Evolutionary conservation across 805 yeast species (phyloP).

Genomic region (Zygosaccharomyces pseudorouxii): DNA sequence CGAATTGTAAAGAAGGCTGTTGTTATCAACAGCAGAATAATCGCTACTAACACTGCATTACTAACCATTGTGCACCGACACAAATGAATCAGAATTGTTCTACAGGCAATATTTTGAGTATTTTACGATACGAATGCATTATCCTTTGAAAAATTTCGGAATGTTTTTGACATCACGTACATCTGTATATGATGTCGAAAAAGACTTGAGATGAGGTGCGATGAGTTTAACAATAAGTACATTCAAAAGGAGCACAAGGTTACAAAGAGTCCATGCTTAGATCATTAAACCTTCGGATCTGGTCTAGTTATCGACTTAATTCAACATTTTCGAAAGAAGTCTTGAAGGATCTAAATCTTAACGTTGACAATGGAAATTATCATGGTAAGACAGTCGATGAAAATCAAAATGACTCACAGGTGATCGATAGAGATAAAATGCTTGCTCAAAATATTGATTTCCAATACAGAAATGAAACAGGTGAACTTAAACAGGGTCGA

Average conservation of each 20-base stretch:
- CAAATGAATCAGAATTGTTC: background rate
- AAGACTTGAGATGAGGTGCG: slow-evolving; percentile 6
- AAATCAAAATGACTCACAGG: slow-evolving; percentile 14
- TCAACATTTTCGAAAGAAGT: slow-evolving; percentile 7
- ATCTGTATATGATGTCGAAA: background rate
- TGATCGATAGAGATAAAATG: slow-evolving; percentile 38
- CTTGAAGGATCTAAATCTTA: slow-evolving; percentile 4
- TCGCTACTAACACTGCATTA: slow-evolving; percentile 16
- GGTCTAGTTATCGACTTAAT: slow-evolving; percentile 1
- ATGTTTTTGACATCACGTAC: background rate
- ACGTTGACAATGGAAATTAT: background rate
- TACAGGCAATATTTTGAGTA: background rate
- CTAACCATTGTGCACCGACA: slow-evolving; percentile 10
- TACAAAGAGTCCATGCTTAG: slow-evolving; percentile 7
- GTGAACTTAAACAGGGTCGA: slow-evolving; percentile 15
- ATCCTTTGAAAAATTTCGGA: slow-evolving; percentile 12
- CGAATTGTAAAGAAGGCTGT: slow-evolving; percentile 18
- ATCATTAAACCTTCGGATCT: slow-evolving; percentile 1
- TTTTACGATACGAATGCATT: background rate
- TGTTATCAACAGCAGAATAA: slow-evolving; percentile 19
- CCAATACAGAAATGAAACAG: slow-evolving; percentile 30
- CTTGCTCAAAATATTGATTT: slow-evolving; percentile 29
- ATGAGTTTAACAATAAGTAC: slow-evolving; percentile 6
- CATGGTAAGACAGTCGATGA: slow-evolving; percentile 15
- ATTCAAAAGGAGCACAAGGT: background rate